These are phyloP conservation scores for Endocarpon pusillum DNA, from an alignment of 495 filamentous ascomycete species.

Conservation along the genomic window DNA sequence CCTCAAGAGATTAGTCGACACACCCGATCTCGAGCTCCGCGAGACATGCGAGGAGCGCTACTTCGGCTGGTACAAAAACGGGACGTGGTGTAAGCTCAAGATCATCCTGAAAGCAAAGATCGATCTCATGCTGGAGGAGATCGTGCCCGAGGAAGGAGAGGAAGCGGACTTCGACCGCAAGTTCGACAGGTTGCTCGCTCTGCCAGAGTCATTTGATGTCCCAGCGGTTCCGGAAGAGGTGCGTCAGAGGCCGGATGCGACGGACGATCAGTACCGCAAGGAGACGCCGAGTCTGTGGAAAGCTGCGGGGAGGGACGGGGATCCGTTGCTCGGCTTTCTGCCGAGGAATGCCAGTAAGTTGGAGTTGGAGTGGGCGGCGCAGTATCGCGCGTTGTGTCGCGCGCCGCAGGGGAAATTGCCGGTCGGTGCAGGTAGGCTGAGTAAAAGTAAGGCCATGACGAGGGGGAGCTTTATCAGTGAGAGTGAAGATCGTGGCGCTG, in stretches of 20 bases:
- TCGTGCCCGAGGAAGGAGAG: constrained; percentile 17
- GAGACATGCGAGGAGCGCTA: constrained; percentile 34
- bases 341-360: neutral
- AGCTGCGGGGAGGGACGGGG: too few relatives aligned
- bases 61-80: constrained; percentile 70
- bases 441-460: neutral
- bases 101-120: constrained; percentile 78
- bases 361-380: constrained; percentile 3
- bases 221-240: too few relatives aligned
- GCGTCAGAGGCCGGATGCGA: constrained; percentile 14
- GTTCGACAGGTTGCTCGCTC: constrained; percentile 22
- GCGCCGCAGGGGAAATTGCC: neutral
- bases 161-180: too few relatives aligned
- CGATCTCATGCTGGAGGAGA: constrained; percentile 23
- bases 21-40: constrained; percentile 15
- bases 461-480: neutral
- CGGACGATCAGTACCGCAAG: constrained; percentile 3
- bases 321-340: too few relatives aligned
- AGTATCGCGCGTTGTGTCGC: neutral
- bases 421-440: neutral
- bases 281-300: too few relatives aligned
- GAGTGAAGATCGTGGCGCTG: too few relatives aligned
- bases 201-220: constrained; percentile 29
- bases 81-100: constrained; percentile 61
- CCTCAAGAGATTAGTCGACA: constrained; percentile 20